phyloP scores from a whole-genome alignment of 2,329 filamentous ascomycete species.

The Leptosphaerulina australis region DNA sequence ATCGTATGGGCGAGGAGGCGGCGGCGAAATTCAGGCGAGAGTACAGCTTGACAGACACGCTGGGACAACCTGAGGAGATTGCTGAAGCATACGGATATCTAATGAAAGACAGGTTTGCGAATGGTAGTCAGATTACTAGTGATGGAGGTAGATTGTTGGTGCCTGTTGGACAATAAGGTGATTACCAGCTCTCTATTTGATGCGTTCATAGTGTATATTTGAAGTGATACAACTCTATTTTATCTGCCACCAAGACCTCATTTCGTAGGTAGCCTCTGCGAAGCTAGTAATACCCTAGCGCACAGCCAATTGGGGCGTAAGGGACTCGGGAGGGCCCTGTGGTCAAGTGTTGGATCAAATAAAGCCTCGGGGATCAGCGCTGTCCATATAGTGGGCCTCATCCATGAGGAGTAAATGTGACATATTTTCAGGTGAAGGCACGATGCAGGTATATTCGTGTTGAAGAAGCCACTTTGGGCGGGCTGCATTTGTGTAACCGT shows the following conservation, averaged over 20 bases:
- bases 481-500: conserved; percentile 14
- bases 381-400: no score
- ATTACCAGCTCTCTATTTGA: background rate
- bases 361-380: no score
- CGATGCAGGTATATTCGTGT: no score
- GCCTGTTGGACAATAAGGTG: background rate
- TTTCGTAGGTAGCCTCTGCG: no score
- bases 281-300: no score
- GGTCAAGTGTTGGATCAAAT: no score
- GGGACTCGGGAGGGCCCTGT: no score
- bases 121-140: conserved; percentile 41
- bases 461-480: background rate
- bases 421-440: background rate
- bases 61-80: conserved; percentile 45
- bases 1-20: conserved; percentile 20
- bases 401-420: no score
- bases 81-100: conserved; percentile 54
- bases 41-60: conserved; percentile 28
- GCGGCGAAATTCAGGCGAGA: conserved; percentile 23
- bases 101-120: conserved; percentile 53
- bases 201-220: background rate
- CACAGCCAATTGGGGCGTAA: no score
- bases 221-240: background rate
- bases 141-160: conserved; percentile 48
- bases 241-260: background rate